Evolutionary conservation across 1,284 basidiomycete genomes (phyloP).

Genomic region (Pisolithus thermaeus): DNA sequence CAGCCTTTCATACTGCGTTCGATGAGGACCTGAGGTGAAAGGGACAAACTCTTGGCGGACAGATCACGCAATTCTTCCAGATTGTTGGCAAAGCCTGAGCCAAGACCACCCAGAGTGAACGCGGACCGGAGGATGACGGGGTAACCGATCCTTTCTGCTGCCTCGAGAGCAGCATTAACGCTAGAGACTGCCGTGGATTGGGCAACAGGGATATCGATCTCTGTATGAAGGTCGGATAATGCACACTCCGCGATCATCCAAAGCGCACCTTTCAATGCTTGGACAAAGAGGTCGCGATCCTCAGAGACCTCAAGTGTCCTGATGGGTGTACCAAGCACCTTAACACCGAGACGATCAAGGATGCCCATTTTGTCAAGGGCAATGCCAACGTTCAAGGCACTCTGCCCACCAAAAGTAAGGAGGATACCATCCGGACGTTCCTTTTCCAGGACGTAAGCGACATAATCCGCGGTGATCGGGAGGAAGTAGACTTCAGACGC

Average conservation of each 20-base stretch:
- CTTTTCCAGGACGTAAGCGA: slow-evolving; percentile 97
- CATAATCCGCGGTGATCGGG: slow-evolving; percentile 95
- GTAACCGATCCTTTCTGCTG: slow-evolving; percentile 91
- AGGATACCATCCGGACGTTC: slow-evolving; percentile 97
- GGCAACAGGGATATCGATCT: slow-evolving; percentile 97
- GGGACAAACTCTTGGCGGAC: slow-evolving; percentile 84
- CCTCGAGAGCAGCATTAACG: slow-evolving; percentile 87
- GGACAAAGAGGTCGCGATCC: slow-evolving; percentile 95
- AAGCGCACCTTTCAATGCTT: slow-evolving; percentile 84
- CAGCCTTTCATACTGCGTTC: slow-evolving; percentile 99
- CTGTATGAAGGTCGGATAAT: slow-evolving; percentile 35
- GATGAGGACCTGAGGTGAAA: slow-evolving; percentile 95
- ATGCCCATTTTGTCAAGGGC: slow-evolving; percentile 98
- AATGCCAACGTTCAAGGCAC: slow-evolving; percentile 97
- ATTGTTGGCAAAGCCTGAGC: slow-evolving; percentile 96
- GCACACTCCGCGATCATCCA: not conserved
- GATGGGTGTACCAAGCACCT: slow-evolving; percentile 95
- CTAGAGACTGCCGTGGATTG: slow-evolving; percentile 98
- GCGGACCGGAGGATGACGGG: slow-evolving; percentile 98
- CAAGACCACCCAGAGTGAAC: slow-evolving; percentile 97
- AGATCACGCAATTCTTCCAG: slow-evolving; percentile 94
- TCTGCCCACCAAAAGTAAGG: slow-evolving; percentile 97
- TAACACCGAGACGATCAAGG: slow-evolving; percentile 89
- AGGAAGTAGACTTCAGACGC: slow-evolving; percentile 98
- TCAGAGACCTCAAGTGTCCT: slow-evolving; percentile 93